Base-by-base conservation (phyloP, 345 rosid genomes). In the Fremontodendron californicum region DNA sequence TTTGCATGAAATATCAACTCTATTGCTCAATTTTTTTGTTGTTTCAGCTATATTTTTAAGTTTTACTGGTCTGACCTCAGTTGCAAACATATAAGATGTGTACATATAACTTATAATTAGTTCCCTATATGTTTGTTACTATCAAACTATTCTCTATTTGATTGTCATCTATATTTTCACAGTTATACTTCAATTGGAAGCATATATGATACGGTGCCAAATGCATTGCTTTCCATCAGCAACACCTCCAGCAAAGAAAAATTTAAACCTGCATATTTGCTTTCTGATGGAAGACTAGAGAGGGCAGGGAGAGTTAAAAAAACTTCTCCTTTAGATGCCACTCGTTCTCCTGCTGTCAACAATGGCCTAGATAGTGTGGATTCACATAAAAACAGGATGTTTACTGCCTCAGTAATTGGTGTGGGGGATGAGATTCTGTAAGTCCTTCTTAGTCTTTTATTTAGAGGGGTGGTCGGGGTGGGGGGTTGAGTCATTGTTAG, bases 391-490 rank as follows among this genome's bases (percentile, higher is more conserved):
- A 83, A 82, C 57, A 81, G 89, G 84, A 84, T 80, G 80, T 86
- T 86, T 68, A 82, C 84, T 66, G 93, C 92, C 72, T 88, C 99
- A 27, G 88, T 82, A 25, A 90, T 96, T 74, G 89, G 90, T 70
- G 97, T 96, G 37, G 98, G 98, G 13, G 97, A 96, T 88, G 99
- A 96, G 97, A 90, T 96, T 86, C 90, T 96, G 99, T 96, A 93
- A 88, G 99, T 89, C 84, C 72, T 78, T 35, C 31, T 39, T 49
- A 1, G 13, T 4, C 74, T 49, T 71, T 29, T 48, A 15, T 39
- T 16, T 16, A 29, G 25, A 39, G 19, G 49, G 62, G 11, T 0
- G 31, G 18, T 31, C 10, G 5, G 29, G 29, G 42, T 3, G 29
- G 60, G 60, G 31, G 37, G 23, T 70, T 70, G 58, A 48, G 5